Evolutionary conservation across 495 filamentous ascomycete species (phyloP).

Genomic region (Penicillium verhagenii): DNA sequence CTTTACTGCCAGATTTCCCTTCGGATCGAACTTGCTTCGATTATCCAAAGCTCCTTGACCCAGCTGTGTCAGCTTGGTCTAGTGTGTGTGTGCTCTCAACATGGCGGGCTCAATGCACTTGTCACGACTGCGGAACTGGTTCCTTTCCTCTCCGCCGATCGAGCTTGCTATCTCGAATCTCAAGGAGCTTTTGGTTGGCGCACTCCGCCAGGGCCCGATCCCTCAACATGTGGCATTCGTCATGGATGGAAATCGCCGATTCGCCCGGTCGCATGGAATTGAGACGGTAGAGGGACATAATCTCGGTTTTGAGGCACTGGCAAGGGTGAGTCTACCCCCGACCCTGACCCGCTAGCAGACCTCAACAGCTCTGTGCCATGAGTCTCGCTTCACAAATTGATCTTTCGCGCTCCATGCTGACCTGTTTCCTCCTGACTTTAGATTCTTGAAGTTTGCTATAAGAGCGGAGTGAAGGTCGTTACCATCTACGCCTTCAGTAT

Average conservation of each 20-base stretch:
- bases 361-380: not conserved
- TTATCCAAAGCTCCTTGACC: not conserved
- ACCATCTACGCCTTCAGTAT: constrained; percentile 98
- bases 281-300: constrained; percentile 98
- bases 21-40: constrained; percentile 8
- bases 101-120: constrained; percentile 63
- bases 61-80: not conserved
- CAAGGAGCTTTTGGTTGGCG: constrained; percentile 80
- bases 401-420: not conserved
- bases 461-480: constrained; percentile 87
- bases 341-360: not conserved
- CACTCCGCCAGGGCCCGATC: constrained; percentile 84
- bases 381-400: not conserved
- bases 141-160: constrained; percentile 81
- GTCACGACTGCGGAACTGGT: constrained; percentile 77
- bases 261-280: constrained; percentile 83
- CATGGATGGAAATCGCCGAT: constrained; percentile 96
- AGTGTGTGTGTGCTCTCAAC: constrained; percentile 9
- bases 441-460: constrained; percentile 98
- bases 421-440: constrained; percentile 23
- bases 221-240: constrained; percentile 95
- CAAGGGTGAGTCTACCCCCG: constrained; percentile 52
- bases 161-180: constrained; percentile 75
- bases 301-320: constrained; percentile 91
- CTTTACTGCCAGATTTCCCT: not conserved